Percentiles rank a stretch among this genome's conserved stretches.
Evolutionary conservation across 306 rosid species (phyloP).

Genomic region (Prunus fruticosa): DNA sequence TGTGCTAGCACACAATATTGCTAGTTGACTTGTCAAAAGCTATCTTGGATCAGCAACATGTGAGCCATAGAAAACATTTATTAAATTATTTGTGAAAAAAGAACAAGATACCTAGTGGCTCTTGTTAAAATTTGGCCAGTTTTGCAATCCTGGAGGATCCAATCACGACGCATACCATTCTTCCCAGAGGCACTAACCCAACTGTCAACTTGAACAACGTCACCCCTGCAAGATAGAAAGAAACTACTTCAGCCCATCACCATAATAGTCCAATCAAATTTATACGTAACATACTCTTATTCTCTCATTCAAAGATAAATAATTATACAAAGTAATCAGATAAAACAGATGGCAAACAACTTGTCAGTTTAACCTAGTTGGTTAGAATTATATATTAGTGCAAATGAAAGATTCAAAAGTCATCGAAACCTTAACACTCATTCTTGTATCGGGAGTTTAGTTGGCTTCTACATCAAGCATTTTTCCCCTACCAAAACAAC

Average conservation of each 20-base stretch:
- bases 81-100: neutral
- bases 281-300: neutral
- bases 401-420: neutral
- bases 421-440: slow-evolving; percentile 5
- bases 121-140: slow-evolving; percentile 81
- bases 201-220: slow-evolving; percentile 91
- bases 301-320: neutral
- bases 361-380: neutral
- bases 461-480: slow-evolving; percentile 4
- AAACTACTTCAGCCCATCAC: slow-evolving; percentile 11
- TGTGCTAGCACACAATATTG: neutral
- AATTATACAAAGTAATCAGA: neutral
- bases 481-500: slow-evolving; percentile 7
- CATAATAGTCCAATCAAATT: neutral
- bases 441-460: neutral
- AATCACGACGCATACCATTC: slow-evolving; percentile 98
- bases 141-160: slow-evolving; percentile 72
- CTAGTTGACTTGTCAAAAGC: neutral
- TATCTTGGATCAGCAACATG: neutral
- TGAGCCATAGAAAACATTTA: neutral
- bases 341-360: neutral
- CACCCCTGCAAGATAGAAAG: slow-evolving; percentile 66
- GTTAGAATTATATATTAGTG: neutral
- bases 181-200: slow-evolving; percentile 93
- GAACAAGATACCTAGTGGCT: slow-evolving; percentile 72